phyloP scores from a whole-genome alignment of 2,329 filamentous ascomycete species.

The Teratosphaeria pseudoeucalypti region DNA sequence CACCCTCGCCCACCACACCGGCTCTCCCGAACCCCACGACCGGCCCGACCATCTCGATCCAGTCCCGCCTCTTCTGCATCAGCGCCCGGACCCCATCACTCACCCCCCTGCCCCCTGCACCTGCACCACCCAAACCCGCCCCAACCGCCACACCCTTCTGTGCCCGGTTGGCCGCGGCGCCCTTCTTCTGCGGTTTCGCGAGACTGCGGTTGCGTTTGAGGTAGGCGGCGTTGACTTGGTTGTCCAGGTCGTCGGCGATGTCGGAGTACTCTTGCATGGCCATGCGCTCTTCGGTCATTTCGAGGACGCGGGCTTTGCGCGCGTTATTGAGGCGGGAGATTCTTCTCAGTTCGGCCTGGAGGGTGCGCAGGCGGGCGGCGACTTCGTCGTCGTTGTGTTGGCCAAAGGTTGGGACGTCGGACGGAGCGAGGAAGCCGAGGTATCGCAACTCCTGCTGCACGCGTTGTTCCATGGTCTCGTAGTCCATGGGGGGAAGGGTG shows the following conservation, averaged over 20 bases:
- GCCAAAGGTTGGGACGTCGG: slow-evolving; percentile 67
- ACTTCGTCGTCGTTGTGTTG: slow-evolving; percentile 90
- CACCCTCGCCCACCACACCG: slow-evolving; percentile 60
- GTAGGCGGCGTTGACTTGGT: slow-evolving; percentile 88
- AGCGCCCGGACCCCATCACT: slow-evolving; percentile 83
- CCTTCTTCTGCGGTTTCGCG: slow-evolving; percentile 79
- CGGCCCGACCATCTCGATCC: slow-evolving; percentile 82
- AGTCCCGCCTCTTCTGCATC: slow-evolving; percentile 82
- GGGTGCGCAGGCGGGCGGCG: slow-evolving; percentile 71
- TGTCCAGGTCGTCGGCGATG: slow-evolving; percentile 91
- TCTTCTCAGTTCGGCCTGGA: slow-evolving; percentile 73
- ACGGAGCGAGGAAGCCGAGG: slow-evolving; percentile 64
- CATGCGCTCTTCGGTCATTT: slow-evolving; percentile 84
- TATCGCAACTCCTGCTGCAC: slow-evolving; percentile 84
- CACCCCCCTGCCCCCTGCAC: slow-evolving; percentile 61
- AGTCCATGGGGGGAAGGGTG: slow-evolving; percentile 54
- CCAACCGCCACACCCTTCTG: slow-evolving; percentile 62
- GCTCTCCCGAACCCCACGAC: slow-evolving; percentile 80
- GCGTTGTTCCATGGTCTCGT: slow-evolving; percentile 77
- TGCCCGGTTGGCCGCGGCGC: slow-evolving; percentile 42
- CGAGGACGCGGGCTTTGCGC: slow-evolving; percentile 74
- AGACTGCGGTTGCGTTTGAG: slow-evolving; percentile 90
- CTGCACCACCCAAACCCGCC: slow-evolving; percentile 35
- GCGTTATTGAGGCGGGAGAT: slow-evolving; percentile 83
- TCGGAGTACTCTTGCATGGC: slow-evolving; percentile 94